Base-by-base conservation (phyloP, 805 yeast genomes). In the Cyberlindnera mississippiensis region DNA sequence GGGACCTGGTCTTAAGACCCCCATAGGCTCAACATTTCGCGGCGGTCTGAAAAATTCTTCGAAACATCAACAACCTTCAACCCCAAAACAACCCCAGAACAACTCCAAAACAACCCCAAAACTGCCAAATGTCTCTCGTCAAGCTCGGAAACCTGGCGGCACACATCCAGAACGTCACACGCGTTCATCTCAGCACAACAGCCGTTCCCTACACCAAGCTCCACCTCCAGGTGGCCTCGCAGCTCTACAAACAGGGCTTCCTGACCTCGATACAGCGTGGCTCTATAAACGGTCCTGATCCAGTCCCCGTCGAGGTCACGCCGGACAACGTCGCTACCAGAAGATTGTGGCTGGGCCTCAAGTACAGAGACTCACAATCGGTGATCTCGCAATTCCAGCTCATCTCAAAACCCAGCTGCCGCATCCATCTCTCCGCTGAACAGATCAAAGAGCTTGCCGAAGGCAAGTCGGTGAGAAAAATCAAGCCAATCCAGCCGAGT, bases 191-290 rank as follows among this genome's bases (percentile, higher is more conserved):
- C 33, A 74, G 91, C 10, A 62, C 82, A 45, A 87, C 97, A 0
- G 76, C 88, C 15, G 75, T 93, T 15, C 96, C 96, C 19, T 85
- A 82, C 68, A 77, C 90, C 12, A 80, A 83, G 53, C 69, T 88
- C 53, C 95, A 91, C 62, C 71, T 93, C 41, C 88, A 85, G 56
- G 75, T 93, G 37, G 87, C 95, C 12, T 68, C 85, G 40, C 91
- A 89, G 28, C 75, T 93, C 29, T 87, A 91, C 68, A 85, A 83
- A 50, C 95, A 90, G 64, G 99, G 99, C 0, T 88, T 91, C 60
- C 69, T 93, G 33, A 76, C 89, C 1, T 76, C 89, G 2, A 74
- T 93, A 39, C 95, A 86, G 57, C 77, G 86, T 56, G 99, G 99
- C 3, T 84, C 91, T 8, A 69, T 77, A 2, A 60, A 74, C 9